These are phyloP conservation scores for Gremmenia infestans DNA, from an alignment of 2,329 filamentous ascomycete genomes.

Conservation along the genomic window DNA sequence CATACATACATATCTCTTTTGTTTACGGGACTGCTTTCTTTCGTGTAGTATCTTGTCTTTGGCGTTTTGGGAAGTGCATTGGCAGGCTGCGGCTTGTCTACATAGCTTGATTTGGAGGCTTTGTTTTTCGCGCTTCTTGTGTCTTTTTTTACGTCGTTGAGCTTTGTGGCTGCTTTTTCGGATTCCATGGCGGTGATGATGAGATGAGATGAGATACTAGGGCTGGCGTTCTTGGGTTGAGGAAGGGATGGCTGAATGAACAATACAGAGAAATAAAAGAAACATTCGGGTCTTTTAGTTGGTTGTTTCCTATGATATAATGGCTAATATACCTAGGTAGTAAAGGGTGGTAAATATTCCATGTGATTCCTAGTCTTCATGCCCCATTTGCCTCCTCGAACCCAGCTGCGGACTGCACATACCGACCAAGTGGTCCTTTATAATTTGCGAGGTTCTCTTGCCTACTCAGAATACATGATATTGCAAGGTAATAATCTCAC, in stretches of 20 bases:
- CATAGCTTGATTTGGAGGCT: constrained; percentile 6
- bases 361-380: too few species aligned
- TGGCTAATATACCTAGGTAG: not conserved
- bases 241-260: not conserved
- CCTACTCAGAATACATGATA: too few species aligned
- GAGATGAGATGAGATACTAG: constrained; percentile 11
- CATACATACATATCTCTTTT: not conserved
- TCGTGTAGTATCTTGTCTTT: not conserved
- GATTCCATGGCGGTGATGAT: constrained; percentile 8
- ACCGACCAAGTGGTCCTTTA: too few species aligned
- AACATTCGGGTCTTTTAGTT: not conserved
- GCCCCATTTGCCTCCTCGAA: too few species aligned
- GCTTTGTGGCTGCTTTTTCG: not conserved
- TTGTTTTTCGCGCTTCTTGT: constrained; percentile 1
- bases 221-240: not conserved
- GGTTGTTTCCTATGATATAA: not conserved
- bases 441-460: too few species aligned
- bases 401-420: too few species aligned
- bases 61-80: constrained; percentile 16
- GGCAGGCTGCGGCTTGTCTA: constrained; percentile 1
- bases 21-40: not conserved
- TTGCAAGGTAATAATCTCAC: too few species aligned
- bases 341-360: too few species aligned
- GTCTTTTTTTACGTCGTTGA: not conserved
- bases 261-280: not conserved